Conservation (phyloP, 139 green algal genomes). For the Closterium sp. region DNA sequence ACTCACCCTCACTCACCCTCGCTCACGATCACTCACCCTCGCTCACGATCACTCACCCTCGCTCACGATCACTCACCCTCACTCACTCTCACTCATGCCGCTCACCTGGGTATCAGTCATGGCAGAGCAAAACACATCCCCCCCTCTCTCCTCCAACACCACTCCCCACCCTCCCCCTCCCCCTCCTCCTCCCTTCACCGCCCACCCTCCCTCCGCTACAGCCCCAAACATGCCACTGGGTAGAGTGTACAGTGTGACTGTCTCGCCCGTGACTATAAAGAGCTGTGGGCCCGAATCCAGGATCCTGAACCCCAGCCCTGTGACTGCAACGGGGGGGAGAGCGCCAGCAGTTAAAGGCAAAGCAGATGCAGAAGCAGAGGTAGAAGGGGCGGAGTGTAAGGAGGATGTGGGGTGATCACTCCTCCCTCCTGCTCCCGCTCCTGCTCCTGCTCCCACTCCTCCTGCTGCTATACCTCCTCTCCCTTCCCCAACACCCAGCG, state of each 20-base stretch:
- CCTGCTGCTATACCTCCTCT: background rate
- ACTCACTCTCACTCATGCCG: no score
- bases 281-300: background rate
- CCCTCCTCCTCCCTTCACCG: background rate
- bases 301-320: background rate
- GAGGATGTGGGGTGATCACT: background rate
- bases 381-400: background rate
- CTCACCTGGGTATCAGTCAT: background rate
- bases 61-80: no score
- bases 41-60: no score
- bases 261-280: background rate
- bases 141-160: slow-evolving; percentile 8
- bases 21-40: no score
- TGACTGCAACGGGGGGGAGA: background rate
- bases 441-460: background rate
- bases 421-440: background rate
- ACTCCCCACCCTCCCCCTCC: background rate
- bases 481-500: background rate
- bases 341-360: background rate
- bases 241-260: background rate
- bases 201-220: background rate
- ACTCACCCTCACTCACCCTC: no score
- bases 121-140: background rate
- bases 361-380: background rate
- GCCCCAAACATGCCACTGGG: background rate